Evolutionary conservation across 2,329 filamentous ascomycete species (phyloP), one percentile per base, ranked within the genome.

Genomic region (Rugonectria rugulosa): DNA sequence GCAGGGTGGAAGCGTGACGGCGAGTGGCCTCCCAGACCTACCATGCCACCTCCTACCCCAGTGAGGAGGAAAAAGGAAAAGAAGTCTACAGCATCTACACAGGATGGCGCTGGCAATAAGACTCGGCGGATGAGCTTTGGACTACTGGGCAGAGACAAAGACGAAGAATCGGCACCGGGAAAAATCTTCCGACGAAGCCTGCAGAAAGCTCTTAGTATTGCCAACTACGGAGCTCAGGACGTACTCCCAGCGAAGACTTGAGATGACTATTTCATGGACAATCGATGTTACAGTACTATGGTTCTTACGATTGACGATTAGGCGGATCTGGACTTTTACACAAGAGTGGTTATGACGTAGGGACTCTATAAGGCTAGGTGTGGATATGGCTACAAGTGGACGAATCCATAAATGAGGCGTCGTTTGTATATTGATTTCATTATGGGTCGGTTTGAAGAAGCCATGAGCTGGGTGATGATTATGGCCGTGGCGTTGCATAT

Each of bases 1-100:
- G 82, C 89, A 23, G 94, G 94, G 37, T 97, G 94, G 94, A 96
- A 96, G 73, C 83, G 91, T 34, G 91, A 95, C 66, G 93, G 92
- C 14, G 91, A 97, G 73, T 98, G 94, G 94, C 93, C 94, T 5
- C 91, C 15, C 68, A 81, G 41, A 64, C 79, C 40, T 78, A 83
- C 67, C 71, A 80, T 59, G 76, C 52, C 75, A 63, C 57, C 72
- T 63, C 29, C 62, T 10, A 68, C 75, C 4, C 73, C 72, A 3
- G 67, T 73, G 10, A 73, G 74, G 32, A 79, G 74, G 63, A 79
- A 73, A 70, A 51, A 71, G 67, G 64, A 64, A 23, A 51, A 71
- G 67, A 65, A 64, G 24, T 51, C 63, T 1, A 45, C 59, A 2
- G 51, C 56, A 4, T 53, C 61, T 4, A 24, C 54, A 2, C 48